Base-by-base conservation (phyloP, 768 basidiomycete species). In the Suillus discolor region DNA sequence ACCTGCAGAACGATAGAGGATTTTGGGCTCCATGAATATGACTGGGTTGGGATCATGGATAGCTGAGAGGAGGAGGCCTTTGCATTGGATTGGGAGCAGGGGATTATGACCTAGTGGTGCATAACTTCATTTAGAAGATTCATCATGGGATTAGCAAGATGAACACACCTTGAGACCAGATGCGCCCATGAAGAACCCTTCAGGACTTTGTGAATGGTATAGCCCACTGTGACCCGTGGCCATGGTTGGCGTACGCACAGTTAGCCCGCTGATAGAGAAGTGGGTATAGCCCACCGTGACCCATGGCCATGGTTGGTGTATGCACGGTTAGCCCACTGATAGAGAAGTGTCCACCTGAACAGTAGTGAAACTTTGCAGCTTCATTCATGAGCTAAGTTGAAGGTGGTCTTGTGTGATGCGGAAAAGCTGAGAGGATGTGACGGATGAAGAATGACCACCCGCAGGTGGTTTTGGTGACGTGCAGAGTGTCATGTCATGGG, bases 171-270 rank as follows among this genome's bases (percentile, higher is more conserved):
- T 97, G 47, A 98, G 73, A 0, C 96, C 96, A 0, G 93, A 81
- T 9, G 93, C 95, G 42, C 91, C 95, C 82, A 97, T 85, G 76
- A 98, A 98, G 79, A 90, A 98, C 1, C 92, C 94, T 77, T 98
- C 96, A 5, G 96, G 96, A 64, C 92, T 94, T 77, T 98, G 96
- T 7, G 94, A 96, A 73, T 98, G 96, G 73, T 97, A 98, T 64
- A 96, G 77, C 28, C 91, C 96, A 51, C 96, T 96, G 73, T 98
- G 96, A 6, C 88, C 83, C n/a, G 97, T 96, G 12, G 94, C 87
- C 89, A 96, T 96, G 12, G 92, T 91, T 1, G 95, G 95, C 39
- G 91, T 89, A 31, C 93, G 87, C 57, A 95, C 86, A 0, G 93
- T 96, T 23, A 95, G 80, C 6, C 87, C 86, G 25, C 95, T 94